phyloP scores from a whole-genome alignment of 1,284 basidiomycete species.

The Peniophora sp. region DNA sequence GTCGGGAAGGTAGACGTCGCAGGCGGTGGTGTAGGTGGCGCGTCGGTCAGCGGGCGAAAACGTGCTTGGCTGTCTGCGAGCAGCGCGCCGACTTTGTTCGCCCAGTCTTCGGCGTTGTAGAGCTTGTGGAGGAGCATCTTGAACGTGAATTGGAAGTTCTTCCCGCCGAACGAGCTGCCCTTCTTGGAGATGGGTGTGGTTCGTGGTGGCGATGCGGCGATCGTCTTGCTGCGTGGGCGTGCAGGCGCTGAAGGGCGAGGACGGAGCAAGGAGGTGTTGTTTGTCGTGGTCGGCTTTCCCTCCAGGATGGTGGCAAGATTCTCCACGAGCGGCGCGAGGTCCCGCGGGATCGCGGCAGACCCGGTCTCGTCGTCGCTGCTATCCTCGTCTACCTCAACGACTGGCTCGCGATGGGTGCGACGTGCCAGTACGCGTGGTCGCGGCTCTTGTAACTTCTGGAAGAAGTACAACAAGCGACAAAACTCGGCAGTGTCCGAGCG shows the following conservation, averaged over 20 bases:
- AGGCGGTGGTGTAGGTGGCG: slow-evolving; percentile 1
- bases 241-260: neutral
- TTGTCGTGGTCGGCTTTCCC: slow-evolving; percentile 4
- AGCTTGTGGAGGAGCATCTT: slow-evolving; percentile 57
- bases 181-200: slow-evolving; percentile 13
- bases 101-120: slow-evolving; percentile 55
- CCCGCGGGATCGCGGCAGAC: slow-evolving; percentile 22
- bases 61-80: slow-evolving; percentile 44
- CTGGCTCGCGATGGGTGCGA: slow-evolving; percentile 18
- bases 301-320: slow-evolving; percentile 32
- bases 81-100: slow-evolving; percentile 44
- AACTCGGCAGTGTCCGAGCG: slow-evolving; percentile 38
- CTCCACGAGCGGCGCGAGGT: slow-evolving; percentile 38
- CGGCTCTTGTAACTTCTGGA: slow-evolving; percentile 34
- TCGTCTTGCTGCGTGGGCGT: slow-evolving; percentile 3
- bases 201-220: slow-evolving; percentile 11
- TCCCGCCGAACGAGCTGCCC: slow-evolving; percentile 34
- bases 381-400: slow-evolving; percentile 18
- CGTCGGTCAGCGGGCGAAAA: slow-evolving; percentile 42
- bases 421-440: slow-evolving; percentile 1
- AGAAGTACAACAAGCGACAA: slow-evolving; percentile 43
- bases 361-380: slow-evolving; percentile 16
- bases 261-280: too few species aligned
- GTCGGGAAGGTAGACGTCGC: slow-evolving; percentile 3
- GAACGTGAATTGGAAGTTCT: slow-evolving; percentile 51